Conservation (phyloP, 1,284 basidiomycete species). For the Ganoderma multipileum region DNA sequence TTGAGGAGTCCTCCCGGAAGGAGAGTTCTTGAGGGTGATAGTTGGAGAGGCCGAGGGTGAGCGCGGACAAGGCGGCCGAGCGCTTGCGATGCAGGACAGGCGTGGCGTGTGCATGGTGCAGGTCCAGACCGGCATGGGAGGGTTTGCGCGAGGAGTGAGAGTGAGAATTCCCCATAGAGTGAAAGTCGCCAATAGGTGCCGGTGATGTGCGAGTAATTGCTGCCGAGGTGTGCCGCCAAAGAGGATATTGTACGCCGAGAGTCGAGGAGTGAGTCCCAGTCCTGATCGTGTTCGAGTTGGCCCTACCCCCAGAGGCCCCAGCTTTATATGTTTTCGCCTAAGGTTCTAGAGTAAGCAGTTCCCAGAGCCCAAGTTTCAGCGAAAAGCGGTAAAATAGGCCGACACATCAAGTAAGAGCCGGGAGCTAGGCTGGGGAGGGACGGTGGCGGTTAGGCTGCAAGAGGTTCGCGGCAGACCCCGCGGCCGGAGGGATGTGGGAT, state of each 20-base stretch:
- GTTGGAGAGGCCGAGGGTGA: conserved; percentile 38
- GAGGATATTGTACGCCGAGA: conserved; percentile 20
- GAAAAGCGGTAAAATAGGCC: conserved; percentile 30
- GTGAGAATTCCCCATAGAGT: conserved; percentile 42
- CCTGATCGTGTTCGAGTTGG: conserved; percentile 20
- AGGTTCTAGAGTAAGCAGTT: conserved; percentile 31
- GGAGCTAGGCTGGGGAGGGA: conserved; percentile 30
- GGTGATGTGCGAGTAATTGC: conserved; percentile 14
- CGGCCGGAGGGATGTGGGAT: not conserved
- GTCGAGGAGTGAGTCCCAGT: conserved; percentile 20
- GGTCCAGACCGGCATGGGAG: conserved; percentile 30
- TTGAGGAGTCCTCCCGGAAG: conserved; percentile 27
- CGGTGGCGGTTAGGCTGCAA: conserved; percentile 30
- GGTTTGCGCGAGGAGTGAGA: conserved; percentile 34
- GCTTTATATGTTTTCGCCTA: conserved; percentile 33
- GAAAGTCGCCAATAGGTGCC: conserved; percentile 8
- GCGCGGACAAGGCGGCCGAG: conserved; percentile 37
- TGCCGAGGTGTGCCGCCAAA: conserved; percentile 25
- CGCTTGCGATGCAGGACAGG: conserved; percentile 36
- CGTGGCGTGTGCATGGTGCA: conserved; percentile 26
- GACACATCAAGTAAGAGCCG: conserved; percentile 33
- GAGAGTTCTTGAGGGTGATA: conserved; percentile 27
- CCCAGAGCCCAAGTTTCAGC: conserved; percentile 29
- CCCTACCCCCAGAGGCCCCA: conserved; percentile 12
- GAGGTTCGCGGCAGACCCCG: conserved; percentile 24